These are phyloP conservation scores for Phanerochaete sordida DNA, from an alignment of 768 basidiomycete genomes.

Conservation along the genomic window DNA sequence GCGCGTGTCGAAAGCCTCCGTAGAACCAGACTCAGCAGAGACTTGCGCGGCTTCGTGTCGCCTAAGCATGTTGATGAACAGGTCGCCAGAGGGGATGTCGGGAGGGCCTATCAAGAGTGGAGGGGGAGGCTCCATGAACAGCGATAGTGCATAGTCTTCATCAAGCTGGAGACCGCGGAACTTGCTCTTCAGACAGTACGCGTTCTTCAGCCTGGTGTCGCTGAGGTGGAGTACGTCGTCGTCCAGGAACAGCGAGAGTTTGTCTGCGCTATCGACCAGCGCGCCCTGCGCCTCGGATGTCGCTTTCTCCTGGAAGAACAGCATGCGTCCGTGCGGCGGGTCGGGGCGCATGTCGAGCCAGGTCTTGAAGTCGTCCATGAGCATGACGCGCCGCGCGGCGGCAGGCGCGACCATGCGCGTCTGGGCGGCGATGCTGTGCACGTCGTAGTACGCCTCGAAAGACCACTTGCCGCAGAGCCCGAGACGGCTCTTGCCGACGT, in stretches of 20 bases:
- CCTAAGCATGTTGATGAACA: conserved; percentile 8
- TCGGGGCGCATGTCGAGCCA: conserved; percentile 33
- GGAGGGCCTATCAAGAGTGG: conserved; percentile 16
- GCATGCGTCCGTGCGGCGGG: conserved; percentile 32
- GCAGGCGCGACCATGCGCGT: conserved; percentile 10
- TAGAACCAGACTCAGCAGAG: background rate
- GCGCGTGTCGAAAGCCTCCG: too few species aligned
- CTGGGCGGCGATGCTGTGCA: conserved; percentile 18
- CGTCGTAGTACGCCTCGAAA: conserved; percentile 50
- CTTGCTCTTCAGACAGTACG: conserved; percentile 13
- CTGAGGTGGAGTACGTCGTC: background rate
- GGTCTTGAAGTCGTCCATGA: conserved; percentile 34
- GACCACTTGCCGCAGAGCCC: conserved; percentile 47
- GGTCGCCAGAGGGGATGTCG: conserved; percentile 15
- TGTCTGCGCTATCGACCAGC: background rate
- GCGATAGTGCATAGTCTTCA: conserved; percentile 5
- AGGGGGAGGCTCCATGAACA: conserved; percentile 8
- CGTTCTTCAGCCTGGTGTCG: conserved; percentile 8
- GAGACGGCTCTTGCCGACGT: conserved; percentile 53
- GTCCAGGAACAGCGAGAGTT: conserved; percentile 7
- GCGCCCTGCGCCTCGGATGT: conserved; percentile 16
- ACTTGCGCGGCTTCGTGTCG: background rate
- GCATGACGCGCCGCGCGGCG: conserved; percentile 22
- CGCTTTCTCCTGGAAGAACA: conserved; percentile 29
- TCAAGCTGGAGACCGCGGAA: conserved; percentile 13